Conservation (phyloP, 306 rosid species). For the Vachellia collinsii region DNA sequence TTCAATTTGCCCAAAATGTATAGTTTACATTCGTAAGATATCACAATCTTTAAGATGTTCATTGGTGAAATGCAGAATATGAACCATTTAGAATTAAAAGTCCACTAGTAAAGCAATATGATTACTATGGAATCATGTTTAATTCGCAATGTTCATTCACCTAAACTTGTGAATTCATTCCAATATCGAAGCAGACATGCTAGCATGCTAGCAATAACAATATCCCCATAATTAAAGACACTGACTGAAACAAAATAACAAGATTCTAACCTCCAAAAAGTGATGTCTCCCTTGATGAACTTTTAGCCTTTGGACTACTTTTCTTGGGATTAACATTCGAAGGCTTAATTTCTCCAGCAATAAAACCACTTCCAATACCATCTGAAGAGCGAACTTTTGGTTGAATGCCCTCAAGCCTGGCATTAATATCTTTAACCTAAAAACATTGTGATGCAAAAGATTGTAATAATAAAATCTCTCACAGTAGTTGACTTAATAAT, state of each 20-base stretch:
- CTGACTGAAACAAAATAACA: background rate
- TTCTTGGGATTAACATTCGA: constrained; percentile 64
- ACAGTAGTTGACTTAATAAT: constrained; percentile 25
- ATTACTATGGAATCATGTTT: too few species aligned
- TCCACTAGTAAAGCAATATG: too few species aligned
- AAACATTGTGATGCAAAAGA: constrained; percentile 37
- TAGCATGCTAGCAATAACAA: constrained; percentile 23
- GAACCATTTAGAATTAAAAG: background rate
- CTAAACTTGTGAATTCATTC: constrained; percentile 32
- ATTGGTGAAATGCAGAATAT: constrained; percentile 1
- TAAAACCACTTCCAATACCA: constrained; percentile 66
- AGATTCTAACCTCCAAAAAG: constrained; percentile 86
- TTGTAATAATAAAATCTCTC: constrained; percentile 10
- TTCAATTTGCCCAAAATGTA: constrained; percentile 20
- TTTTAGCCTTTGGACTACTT: constrained; percentile 95
- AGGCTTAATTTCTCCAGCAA: constrained; percentile 68
- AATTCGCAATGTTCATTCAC: background rate
- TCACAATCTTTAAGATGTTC: background rate
- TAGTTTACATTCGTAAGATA: background rate
- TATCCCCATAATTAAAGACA: constrained; percentile 15
- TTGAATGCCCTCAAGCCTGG: constrained; percentile 91
- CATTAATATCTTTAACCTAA: constrained; percentile 98
- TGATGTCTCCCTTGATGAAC: constrained; percentile 79
- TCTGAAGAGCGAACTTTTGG: constrained; percentile 81
- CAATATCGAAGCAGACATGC: constrained; percentile 3